phyloP scores from a whole-genome alignment of 345 rosid genomes.

The Abelmoschus esculentus region DNA sequence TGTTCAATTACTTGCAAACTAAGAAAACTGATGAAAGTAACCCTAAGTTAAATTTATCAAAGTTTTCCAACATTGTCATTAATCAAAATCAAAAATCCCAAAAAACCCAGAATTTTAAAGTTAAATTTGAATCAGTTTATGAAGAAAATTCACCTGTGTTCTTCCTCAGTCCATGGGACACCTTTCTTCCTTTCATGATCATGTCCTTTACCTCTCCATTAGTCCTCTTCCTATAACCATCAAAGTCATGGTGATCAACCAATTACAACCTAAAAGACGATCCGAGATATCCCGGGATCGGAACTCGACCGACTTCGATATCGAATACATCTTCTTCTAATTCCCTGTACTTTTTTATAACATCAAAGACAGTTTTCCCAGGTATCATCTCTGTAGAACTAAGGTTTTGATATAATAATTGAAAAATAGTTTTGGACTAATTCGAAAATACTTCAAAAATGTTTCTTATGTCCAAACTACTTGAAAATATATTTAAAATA shows the following conservation, averaged over 20 bases:
- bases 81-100: neutral
- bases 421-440: no score
- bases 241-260: constrained; percentile 24
- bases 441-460: no score
- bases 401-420: no score
- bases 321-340: constrained; percentile 47
- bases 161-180: constrained; percentile 95
- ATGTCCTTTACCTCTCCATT: constrained; percentile 25
- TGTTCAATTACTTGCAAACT: neutral
- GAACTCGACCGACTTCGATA: constrained; percentile 60
- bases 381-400: constrained; percentile 48
- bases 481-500: no score
- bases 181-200: constrained; percentile 91
- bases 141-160: constrained; percentile 60
- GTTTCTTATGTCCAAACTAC: no score
- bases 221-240: constrained; percentile 46
- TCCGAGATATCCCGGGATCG: constrained; percentile 53
- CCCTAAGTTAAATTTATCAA: neutral
- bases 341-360: constrained; percentile 46
- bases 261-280: constrained; percentile 39
- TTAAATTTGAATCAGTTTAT: neutral
- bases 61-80: no score
- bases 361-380: constrained; percentile 49
- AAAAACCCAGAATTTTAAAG: neutral
- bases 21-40: neutral